phyloP scores from a whole-genome alignment of 2,329 filamentous ascomycete species.

The Leptographium lundbergii region DNA sequence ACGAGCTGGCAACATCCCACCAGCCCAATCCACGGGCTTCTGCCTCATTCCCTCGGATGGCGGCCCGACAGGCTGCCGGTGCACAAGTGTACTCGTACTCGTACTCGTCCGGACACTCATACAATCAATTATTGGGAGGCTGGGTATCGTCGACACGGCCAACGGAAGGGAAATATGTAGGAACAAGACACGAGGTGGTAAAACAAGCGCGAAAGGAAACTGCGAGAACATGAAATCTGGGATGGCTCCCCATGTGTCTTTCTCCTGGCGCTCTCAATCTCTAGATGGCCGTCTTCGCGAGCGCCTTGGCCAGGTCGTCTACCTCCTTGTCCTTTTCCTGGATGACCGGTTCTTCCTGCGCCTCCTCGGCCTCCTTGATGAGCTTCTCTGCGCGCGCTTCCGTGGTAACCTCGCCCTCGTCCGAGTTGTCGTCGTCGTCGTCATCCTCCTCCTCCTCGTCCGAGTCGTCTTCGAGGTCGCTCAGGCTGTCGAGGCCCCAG shows the following conservation, averaged over 20 bases:
- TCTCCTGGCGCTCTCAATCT: not conserved
- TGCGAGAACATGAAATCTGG: not conserved
- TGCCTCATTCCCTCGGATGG: not conserved
- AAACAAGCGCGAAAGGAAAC: not conserved
- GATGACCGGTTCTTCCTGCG: slow-evolving; percentile 61
- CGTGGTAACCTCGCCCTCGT: slow-evolving; percentile 41
- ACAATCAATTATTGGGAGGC: not conserved
- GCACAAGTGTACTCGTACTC: not conserved
- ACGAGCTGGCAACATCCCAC: not conserved
- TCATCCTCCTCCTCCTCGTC: slow-evolving; percentile 57
- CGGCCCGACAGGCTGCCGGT: not conserved
- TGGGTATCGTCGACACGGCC: not conserved
- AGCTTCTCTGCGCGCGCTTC: slow-evolving; percentile 58
- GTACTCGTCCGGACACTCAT: not conserved
- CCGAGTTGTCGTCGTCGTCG: slow-evolving; percentile 28
- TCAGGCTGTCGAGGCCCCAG: slow-evolving; percentile 77
- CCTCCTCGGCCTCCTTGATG: slow-evolving; percentile 55
- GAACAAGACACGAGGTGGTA: not conserved
- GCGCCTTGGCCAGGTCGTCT: slow-evolving; percentile 62
- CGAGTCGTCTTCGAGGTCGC: slow-evolving; percentile 70
- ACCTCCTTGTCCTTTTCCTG: slow-evolving; percentile 64
- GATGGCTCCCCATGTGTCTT: not conserved
- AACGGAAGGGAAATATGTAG: not conserved
- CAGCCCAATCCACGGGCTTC: not conserved
- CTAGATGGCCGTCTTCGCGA: slow-evolving; percentile 57